Conservation (phyloP, 768 basidiomycete genomes). For the Aureoboletus auriporus region DNA sequence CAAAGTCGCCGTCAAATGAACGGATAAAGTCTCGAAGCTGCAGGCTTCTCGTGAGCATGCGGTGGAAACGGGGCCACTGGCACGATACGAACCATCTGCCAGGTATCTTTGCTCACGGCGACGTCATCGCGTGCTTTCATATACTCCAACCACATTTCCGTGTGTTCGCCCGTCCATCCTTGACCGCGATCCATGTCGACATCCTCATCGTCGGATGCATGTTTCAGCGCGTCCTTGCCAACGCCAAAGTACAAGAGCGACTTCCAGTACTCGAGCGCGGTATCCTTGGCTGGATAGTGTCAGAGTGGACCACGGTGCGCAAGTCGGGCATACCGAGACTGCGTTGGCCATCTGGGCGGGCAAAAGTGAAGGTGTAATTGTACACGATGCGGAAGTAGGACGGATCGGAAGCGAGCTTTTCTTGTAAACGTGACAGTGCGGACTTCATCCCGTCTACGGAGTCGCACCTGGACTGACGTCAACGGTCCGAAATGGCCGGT, state of each 20-base stretch:
- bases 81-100: constrained; percentile 66
- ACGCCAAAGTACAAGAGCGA: constrained; percentile 75
- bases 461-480: constrained; percentile 49
- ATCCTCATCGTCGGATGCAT: constrained; percentile 38
- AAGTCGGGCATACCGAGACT: constrained; percentile 56
- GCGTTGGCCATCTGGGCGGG: constrained; percentile 69
- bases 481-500: constrained; percentile 5
- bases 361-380: constrained; percentile 77
- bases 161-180: constrained; percentile 64
- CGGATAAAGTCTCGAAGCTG: constrained; percentile 81
- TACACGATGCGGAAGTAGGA: constrained; percentile 78
- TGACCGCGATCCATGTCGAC: constrained; percentile 39
- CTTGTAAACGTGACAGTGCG: constrained; percentile 50
- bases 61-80: neutral
- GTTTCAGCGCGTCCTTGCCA: constrained; percentile 57
- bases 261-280: constrained; percentile 72
- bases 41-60: constrained; percentile 6
- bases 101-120: constrained; percentile 86
- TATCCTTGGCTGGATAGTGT: constrained; percentile 51
- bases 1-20: constrained; percentile 67
- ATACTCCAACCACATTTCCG: constrained; percentile 78
- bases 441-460: constrained; percentile 57
- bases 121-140: constrained; percentile 58
- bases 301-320: neutral
- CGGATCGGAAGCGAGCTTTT: constrained; percentile 59